Conservation (phyloP, 1,284 basidiomycete genomes). For the Ceratorhiza oryzae-sativae region DNA sequence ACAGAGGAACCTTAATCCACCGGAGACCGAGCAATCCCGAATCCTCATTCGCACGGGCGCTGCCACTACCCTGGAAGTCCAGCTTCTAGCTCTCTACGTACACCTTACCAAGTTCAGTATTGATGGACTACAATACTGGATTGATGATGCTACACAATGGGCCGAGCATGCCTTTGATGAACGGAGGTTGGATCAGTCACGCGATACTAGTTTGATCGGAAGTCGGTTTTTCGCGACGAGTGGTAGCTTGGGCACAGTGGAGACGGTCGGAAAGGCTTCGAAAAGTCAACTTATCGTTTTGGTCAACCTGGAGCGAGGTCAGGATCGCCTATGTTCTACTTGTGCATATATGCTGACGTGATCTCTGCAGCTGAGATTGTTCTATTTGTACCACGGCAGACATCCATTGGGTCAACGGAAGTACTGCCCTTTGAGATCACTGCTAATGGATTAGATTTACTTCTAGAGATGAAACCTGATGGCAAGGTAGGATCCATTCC, state of each 20-base stretch:
- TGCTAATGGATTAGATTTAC: conserved; percentile 68
- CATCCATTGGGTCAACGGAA: conserved; percentile 42
- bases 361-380: conserved; percentile 54
- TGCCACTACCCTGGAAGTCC: conserved; percentile 55
- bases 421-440: conserved; percentile 63
- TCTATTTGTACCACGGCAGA: conserved; percentile 55
- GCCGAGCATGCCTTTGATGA: conserved; percentile 55
- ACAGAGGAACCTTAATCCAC: conserved; percentile 29
- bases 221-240: conserved; percentile 79
- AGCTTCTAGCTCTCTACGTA: conserved; percentile 71
- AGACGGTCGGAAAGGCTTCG: conserved; percentile 57
- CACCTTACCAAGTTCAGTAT: conserved; percentile 68
- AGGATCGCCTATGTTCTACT: conserved; percentile 40
- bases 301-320: conserved; percentile 65
- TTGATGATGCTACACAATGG: conserved; percentile 80
- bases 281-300: conserved; percentile 49
- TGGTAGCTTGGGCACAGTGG: conserved; percentile 39
- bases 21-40: conserved; percentile 28
- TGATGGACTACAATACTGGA: conserved; percentile 83
- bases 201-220: conserved; percentile 74
- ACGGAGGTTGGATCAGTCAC: conserved; percentile 46
- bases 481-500: conserved; percentile 61
- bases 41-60: conserved; percentile 43
- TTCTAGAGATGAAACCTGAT: conserved; percentile 71
- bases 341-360: conserved; percentile 15